Evolutionary conservation across 208 protist species (phyloP).

Genomic region (Kentomonas sorsogonicus): DNA sequence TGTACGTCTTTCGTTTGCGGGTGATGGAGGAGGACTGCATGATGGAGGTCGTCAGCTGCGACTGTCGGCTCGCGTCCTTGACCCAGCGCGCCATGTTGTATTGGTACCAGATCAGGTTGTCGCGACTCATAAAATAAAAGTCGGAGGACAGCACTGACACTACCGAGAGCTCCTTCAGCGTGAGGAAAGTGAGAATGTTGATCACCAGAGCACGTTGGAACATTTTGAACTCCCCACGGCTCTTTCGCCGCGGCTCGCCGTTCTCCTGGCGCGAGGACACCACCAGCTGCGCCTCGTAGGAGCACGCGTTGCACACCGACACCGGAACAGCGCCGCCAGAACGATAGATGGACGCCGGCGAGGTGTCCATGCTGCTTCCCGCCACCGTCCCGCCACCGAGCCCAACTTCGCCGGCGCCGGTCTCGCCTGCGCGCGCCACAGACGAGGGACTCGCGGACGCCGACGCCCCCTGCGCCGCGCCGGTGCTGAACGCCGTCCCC

Average conservation of each 20-base stretch:
- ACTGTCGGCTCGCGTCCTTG: slow-evolving; percentile 34
- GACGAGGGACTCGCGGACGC: background rate
- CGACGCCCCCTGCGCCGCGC: no score
- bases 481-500: background rate
- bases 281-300: slow-evolving; percentile 83
- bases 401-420: no score
- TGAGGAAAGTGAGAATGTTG: slow-evolving; percentile 65
- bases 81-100: slow-evolving; percentile 73
- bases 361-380: background rate
- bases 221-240: slow-evolving; percentile 82
- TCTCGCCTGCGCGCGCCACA: no score
- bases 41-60: slow-evolving; percentile 14
- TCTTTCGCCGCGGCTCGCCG: slow-evolving; percentile 58
- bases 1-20: background rate
- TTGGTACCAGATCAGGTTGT: slow-evolving; percentile 86
- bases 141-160: slow-evolving; percentile 65
- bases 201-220: slow-evolving; percentile 68
- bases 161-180: slow-evolving; percentile 44
- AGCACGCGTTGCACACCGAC: slow-evolving; percentile 57
- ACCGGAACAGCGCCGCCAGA: slow-evolving; percentile 10
- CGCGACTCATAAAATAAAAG: slow-evolving; percentile 81
- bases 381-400: background rate
- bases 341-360: background rate
- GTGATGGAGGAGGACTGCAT: background rate
- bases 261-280: slow-evolving; percentile 56